Percentiles rank a stretch among this genome's conserved stretches.
phyloP scores from a whole-genome alignment of 164 flowering plant species.

The Berberis thunbergii region DNA sequence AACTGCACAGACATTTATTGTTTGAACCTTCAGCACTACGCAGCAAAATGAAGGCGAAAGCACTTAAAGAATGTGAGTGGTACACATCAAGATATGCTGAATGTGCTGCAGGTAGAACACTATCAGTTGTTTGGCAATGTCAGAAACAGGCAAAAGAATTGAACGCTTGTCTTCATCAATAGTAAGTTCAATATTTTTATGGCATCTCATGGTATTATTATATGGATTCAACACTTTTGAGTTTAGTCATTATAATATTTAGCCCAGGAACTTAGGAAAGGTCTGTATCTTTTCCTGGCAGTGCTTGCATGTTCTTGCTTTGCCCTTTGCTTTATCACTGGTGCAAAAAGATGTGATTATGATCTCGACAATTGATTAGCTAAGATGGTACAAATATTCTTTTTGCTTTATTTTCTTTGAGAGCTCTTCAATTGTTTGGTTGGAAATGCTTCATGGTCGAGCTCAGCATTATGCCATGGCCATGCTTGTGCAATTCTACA shows the following conservation, averaged over 20 bases:
- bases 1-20: not conserved
- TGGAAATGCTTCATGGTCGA: too few relatives aligned
- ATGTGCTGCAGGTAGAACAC: conserved; percentile 73
- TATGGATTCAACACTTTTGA: not conserved
- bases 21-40: conserved; percentile 57
- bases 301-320: too few relatives aligned
- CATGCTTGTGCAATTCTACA: too few relatives aligned
- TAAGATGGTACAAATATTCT: too few relatives aligned
- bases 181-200: conserved; percentile 35
- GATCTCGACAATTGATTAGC: too few relatives aligned
- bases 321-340: too few relatives aligned
- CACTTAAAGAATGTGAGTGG: conserved; percentile 66
- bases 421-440: too few relatives aligned
- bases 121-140: conserved; percentile 77
- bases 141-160: conserved; percentile 74
- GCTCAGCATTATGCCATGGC: too few relatives aligned
- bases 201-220: not conserved
- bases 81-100: conserved; percentile 68
- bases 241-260: not conserved
- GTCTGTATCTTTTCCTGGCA: not conserved
- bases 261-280: not conserved
- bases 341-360: too few relatives aligned
- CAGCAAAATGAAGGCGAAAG: conserved; percentile 94
- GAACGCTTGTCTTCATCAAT: conserved; percentile 75
- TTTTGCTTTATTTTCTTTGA: too few relatives aligned